Conservation (phyloP, 2,329 filamentous ascomycete genomes). For the Tolypocladium ophioglossoides region DNA sequence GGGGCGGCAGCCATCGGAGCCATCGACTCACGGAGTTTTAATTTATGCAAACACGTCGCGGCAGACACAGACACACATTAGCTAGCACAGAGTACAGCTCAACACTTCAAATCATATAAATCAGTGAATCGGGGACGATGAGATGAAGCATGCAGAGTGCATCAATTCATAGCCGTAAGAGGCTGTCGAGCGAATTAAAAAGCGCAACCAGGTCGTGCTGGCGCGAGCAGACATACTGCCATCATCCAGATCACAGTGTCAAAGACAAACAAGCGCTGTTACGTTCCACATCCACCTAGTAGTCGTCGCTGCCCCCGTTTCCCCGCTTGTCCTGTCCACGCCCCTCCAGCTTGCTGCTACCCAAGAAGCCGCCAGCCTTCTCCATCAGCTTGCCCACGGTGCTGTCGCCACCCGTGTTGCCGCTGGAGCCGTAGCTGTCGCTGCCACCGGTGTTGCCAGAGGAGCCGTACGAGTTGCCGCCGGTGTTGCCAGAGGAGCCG, state of each 20-base stretch:
- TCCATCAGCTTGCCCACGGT: constrained; percentile 47
- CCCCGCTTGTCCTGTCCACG: constrained; percentile 42
- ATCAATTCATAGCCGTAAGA: neutral
- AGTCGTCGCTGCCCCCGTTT: constrained; percentile 13
- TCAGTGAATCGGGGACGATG: too few relatives aligned
- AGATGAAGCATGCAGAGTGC: neutral
- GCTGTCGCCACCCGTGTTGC: constrained; percentile 1
- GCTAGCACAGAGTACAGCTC: too few relatives aligned
- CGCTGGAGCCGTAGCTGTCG: constrained; percentile 4
- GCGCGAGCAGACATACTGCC: neutral
- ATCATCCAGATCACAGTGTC: neutral
- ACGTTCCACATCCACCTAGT: constrained; percentile 9
- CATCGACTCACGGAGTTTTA: neutral
- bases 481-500: neutral
- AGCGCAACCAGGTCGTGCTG: neutral
- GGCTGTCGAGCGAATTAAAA: neutral
- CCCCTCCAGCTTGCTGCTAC: constrained; percentile 33
- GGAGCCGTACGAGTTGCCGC: constrained; percentile 5
- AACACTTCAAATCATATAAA: too few relatives aligned
- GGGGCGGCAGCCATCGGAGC: neutral
- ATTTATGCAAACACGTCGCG: neutral
- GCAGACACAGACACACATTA: too few relatives aligned
- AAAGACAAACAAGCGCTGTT: neutral
- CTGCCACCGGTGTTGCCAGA: constrained; percentile 3
- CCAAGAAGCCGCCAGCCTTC: constrained; percentile 41